Evolutionary conservation across 192 early-diverging fungal species (phyloP).

Genomic region (Entomortierella chlamydospora): DNA sequence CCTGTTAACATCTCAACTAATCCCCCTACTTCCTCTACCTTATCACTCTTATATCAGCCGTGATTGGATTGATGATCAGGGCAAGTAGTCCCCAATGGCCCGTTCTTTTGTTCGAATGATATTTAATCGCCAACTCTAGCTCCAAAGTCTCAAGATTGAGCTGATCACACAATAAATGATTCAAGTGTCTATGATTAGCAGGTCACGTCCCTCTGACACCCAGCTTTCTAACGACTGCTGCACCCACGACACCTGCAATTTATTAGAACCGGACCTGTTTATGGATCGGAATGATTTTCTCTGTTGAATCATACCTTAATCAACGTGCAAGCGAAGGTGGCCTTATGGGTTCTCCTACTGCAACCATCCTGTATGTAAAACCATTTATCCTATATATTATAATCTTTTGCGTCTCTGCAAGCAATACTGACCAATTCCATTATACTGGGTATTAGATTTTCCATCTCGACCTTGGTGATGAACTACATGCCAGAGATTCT

Average conservation of each 20-base stretch:
- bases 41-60: background rate
- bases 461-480: slow-evolving; percentile 29
- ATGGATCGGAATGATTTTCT: slow-evolving; percentile 45
- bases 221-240: no score
- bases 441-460: slow-evolving; percentile 39
- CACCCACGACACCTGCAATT: background rate
- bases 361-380: slow-evolving; percentile 37
- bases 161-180: no score
- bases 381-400: no score
- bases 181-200: no score
- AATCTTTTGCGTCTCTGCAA: no score
- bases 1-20: no score
- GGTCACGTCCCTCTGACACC: no score
- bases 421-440: no score
- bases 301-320: slow-evolving; percentile 47
- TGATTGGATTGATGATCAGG: slow-evolving; percentile 36
- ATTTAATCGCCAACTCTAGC: no score
- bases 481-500: slow-evolving; percentile 43
- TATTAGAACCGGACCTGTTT: slow-evolving; percentile 36
- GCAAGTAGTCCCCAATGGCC: slow-evolving; percentile 1
- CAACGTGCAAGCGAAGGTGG: slow-evolving; percentile 51
- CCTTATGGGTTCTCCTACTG: slow-evolving; percentile 33
- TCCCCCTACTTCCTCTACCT: no score
- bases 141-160: no score
- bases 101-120: background rate